Conservation (phyloP, 345 rosid genomes). For the Eucalyptus tenuipes region DNA sequence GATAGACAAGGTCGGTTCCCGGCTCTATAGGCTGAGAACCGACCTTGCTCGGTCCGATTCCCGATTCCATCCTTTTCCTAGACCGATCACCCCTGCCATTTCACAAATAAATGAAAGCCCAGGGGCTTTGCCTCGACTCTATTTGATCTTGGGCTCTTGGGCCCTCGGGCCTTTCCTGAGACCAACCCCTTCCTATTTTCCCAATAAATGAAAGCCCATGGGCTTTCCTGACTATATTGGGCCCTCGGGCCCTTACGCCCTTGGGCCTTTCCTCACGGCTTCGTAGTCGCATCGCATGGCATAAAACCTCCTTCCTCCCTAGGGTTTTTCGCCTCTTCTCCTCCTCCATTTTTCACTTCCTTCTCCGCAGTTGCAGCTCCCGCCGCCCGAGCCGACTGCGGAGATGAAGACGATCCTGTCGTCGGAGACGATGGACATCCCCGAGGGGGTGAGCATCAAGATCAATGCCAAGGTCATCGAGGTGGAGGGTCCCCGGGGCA, state of each 20-base stretch:
- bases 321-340: background rate
- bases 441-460: conserved; percentile 29
- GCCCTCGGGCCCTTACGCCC: background rate
- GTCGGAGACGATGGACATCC: conserved; percentile 36
- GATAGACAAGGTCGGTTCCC: background rate
- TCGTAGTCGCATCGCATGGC: background rate
- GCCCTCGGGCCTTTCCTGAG: too few species aligned
- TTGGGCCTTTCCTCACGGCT: background rate
- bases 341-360: background rate
- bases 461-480: conserved; percentile 26
- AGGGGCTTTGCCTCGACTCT: too few species aligned
- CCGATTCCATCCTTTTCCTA: background rate
- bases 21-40: background rate
- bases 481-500: conserved; percentile 39
- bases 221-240: background rate
- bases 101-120: background rate
- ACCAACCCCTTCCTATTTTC: background rate
- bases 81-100: background rate
- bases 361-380: background rate
- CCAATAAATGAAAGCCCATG: background rate
- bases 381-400: background rate
- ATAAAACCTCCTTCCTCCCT: background rate
- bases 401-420: conserved; percentile 38
- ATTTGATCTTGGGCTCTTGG: too few species aligned
- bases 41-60: background rate